Percentiles rank a stretch among this genome's conserved stretches.
phyloP scores from a whole-genome alignment of 2,329 filamentous ascomycete genomes.

The Cordyceps tenuipes region DNA sequence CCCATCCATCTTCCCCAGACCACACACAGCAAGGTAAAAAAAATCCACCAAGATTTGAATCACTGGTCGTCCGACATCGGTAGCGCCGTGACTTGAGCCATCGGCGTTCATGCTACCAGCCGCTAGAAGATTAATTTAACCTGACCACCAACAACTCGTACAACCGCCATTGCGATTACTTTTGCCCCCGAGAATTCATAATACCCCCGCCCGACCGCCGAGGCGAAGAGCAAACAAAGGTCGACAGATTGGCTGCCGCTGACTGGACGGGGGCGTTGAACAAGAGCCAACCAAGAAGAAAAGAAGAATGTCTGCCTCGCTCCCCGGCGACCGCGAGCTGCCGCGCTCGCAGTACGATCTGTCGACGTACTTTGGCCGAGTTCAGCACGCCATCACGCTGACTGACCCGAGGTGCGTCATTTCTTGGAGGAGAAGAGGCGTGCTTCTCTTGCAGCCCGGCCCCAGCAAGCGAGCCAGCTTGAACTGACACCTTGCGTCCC shows the following conservation, averaged over 20 bases:
- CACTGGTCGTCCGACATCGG: slow-evolving; percentile 10
- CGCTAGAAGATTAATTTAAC: not conserved
- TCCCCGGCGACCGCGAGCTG: slow-evolving; percentile 66
- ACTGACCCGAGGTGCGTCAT: slow-evolving; percentile 84
- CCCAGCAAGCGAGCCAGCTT: not conserved
- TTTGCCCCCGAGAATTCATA: not conserved
- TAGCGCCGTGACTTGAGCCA: slow-evolving; percentile 2
- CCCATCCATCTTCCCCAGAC: not conserved
- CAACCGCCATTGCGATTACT: not conserved
- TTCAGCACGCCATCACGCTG: slow-evolving; percentile 79
- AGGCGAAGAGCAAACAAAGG: not conserved
- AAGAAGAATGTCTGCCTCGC: slow-evolving; percentile 52
- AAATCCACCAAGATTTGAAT: not conserved
- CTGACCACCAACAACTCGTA: not conserved
- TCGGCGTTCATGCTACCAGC: not conserved
- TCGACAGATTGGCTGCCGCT: not conserved
- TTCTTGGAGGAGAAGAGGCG: not conserved
- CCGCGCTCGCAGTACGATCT: slow-evolving; percentile 90
- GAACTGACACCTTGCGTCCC: not conserved
- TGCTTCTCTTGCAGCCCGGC: too few species aligned
- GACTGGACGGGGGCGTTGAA: not conserved
- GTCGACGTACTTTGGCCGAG: slow-evolving; percentile 88
- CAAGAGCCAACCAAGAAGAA: slow-evolving; percentile 2
- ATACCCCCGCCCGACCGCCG: not conserved
- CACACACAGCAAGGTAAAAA: not conserved